Evolutionary conservation across 352 stramenopile species (phyloP).

Genomic region (Heterotrichella gracilis): DNA sequence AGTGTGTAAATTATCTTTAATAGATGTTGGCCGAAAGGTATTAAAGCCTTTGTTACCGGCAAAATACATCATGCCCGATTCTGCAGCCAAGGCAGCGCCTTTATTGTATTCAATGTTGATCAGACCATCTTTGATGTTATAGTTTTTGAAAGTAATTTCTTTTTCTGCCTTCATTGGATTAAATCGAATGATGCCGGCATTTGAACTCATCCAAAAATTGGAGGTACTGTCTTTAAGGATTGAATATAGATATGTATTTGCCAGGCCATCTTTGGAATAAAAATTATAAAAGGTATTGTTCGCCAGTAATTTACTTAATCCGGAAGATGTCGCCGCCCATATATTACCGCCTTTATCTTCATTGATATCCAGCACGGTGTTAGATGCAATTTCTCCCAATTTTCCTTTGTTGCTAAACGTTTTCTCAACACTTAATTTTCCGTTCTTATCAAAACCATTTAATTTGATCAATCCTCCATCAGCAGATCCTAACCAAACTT

Average conservation of each 20-base stretch:
- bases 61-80: neutral
- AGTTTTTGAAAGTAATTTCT: neutral
- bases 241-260: neutral
- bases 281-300: slow-evolving; percentile 7
- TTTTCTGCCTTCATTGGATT: neutral
- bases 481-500: neutral
- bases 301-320: neutral
- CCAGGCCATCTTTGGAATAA: neutral
- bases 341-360: neutral
- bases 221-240: neutral
- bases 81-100: neutral
- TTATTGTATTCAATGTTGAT: neutral
- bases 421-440: neutral
- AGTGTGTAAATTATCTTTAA: neutral
- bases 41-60: neutral
- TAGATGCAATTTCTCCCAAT: neutral
- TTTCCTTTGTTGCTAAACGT: neutral
- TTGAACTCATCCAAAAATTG: slow-evolving; percentile 9
- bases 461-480: neutral
- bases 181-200: neutral
- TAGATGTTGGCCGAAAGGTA: neutral
- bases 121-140: neutral
- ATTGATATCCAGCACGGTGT: neutral
- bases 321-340: neutral
- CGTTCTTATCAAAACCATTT: neutral